These are phyloP conservation scores for Starmerella etchellsii DNA, from an alignment of 805 yeast genomes.

Conservation along the genomic window DNA sequence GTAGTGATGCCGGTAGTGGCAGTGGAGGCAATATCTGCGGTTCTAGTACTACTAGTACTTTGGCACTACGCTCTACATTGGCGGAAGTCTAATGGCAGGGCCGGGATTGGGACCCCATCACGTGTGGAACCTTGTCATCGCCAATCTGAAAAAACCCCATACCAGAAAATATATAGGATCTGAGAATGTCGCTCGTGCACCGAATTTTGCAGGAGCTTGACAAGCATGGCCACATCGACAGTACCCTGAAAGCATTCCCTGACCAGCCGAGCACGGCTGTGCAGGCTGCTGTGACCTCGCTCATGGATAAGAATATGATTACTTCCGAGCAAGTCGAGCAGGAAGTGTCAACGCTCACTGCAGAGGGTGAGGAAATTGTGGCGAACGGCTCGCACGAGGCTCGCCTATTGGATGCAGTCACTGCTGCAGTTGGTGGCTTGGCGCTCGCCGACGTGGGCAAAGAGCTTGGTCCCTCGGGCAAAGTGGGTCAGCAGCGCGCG, in stretches of 20 bases:
- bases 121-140: too few relatives aligned
- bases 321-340: slow-evolving; percentile 57
- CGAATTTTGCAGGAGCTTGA: slow-evolving; percentile 36
- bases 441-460: slow-evolving; percentile 55
- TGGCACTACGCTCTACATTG: too few relatives aligned
- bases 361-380: slow-evolving; percentile 71
- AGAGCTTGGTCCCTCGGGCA: slow-evolving; percentile 70
- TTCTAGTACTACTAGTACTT: too few relatives aligned
- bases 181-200: slow-evolving; percentile 15
- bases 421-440: slow-evolving; percentile 62
- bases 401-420: slow-evolving; percentile 61
- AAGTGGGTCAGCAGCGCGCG: slow-evolving; percentile 92
- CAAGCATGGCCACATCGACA: slow-evolving; percentile 45
- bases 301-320: slow-evolving; percentile 74
- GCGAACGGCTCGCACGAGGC: slow-evolving; percentile 81
- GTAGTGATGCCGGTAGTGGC: too few relatives aligned
- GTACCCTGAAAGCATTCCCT: slow-evolving; percentile 59
- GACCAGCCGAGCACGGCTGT: slow-evolving; percentile 27
- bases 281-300: slow-evolving; percentile 69
- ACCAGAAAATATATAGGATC: too few relatives aligned
- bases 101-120: too few relatives aligned
- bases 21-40: too few relatives aligned
- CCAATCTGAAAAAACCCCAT: too few relatives aligned
- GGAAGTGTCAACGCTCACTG: slow-evolving; percentile 62
- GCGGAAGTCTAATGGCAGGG: too few relatives aligned